Conservation (phyloP, 2,329 filamentous ascomycete genomes). For the Pseudogymnoascus pannorum region DNA sequence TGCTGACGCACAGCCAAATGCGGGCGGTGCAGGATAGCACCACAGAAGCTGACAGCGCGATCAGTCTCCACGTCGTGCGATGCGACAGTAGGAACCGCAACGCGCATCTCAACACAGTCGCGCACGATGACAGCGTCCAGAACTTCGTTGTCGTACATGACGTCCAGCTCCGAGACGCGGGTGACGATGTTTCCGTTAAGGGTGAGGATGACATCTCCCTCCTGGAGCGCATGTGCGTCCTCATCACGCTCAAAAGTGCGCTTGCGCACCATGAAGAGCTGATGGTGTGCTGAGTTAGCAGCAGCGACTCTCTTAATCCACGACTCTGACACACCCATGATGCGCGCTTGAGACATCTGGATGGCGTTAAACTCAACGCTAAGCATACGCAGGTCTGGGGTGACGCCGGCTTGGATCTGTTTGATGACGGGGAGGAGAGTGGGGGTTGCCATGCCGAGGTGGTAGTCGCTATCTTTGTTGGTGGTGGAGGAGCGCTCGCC, state of each 20-base stretch:
- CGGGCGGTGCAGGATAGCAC: conserved; percentile 83
- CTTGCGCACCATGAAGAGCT: conserved; percentile 98
- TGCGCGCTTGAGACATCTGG: conserved; percentile 91
- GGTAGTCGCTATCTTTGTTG: conserved; percentile 90
- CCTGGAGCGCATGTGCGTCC: conserved; percentile 61
- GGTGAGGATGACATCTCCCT: conserved; percentile 88
- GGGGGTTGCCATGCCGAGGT: conserved; percentile 83
- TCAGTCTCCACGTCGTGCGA: conserved; percentile 90
- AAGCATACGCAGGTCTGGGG: conserved; percentile 78
- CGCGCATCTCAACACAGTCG: conserved; percentile 67
- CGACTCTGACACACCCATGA: conserved; percentile 93
- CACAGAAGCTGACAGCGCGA: conserved; percentile 88
- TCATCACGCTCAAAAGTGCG: conserved; percentile 62
- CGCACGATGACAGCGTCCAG: conserved; percentile 83
- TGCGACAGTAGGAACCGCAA: conserved; percentile 76
- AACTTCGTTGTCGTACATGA: conserved; percentile 86
- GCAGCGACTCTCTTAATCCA: conserved; percentile 89
- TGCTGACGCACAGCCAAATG: conserved; percentile 96
- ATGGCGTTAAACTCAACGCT: conserved; percentile 93
- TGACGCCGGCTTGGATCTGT: conserved; percentile 72
- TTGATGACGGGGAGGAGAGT: conserved; percentile 82
- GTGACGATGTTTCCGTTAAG: conserved; percentile 91
- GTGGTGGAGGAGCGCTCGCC: conserved; percentile 75
- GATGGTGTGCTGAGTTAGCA: conserved; percentile 85
- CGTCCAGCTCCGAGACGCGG: conserved; percentile 81